A percentile compares a stretch with the other conserved stretches of the same genome.
Evolutionary conservation across 148 eudicot species (phyloP).

Genomic region (Oxyria digyna): DNA sequence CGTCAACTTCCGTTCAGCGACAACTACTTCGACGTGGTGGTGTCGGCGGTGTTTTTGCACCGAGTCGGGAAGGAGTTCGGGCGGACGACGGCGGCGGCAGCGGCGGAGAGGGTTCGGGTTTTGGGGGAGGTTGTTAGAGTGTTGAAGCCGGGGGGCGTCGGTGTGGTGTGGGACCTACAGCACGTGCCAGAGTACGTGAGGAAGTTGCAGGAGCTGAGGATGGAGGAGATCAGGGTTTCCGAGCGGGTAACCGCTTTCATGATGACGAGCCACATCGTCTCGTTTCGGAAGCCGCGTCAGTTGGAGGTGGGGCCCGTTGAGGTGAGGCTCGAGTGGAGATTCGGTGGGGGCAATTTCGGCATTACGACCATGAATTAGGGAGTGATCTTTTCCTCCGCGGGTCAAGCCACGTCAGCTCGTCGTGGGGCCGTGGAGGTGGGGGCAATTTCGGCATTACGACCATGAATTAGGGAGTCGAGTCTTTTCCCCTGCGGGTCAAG

Average conservation of each 20-base stretch:
- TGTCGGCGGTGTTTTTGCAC: conserved; percentile 56
- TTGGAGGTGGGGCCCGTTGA: conserved; percentile 19
- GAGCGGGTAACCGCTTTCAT: conserved; percentile 93
- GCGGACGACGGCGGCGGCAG: conserved; percentile 43
- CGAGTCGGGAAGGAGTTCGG: conserved; percentile 72
- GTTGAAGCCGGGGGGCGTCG: conserved; percentile 65
- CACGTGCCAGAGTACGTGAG: conserved; percentile 82
- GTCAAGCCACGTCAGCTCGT: no score
- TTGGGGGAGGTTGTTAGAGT: conserved; percentile 75
- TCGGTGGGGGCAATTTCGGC: neutral
- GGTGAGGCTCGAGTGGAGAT: conserved; percentile 89
- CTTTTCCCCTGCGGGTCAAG: no score
- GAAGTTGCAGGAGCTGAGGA: conserved; percentile 50
- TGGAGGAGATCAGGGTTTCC: conserved; percentile 83
- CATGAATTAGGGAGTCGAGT: no score
- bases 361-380: neutral
- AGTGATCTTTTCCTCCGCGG: no score
- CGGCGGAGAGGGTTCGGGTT: conserved; percentile 74
- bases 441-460: no score
- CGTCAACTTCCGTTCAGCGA: conserved; percentile 61
- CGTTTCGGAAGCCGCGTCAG: conserved; percentile 66
- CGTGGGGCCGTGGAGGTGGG: no score
- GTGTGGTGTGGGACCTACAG: conserved; percentile 85
- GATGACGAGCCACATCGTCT: conserved; percentile 74
- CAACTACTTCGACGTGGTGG: conserved; percentile 88